Base-by-base conservation (phyloP, 495 filamentous ascomycete species). In the Filosporella fistucella region DNA sequence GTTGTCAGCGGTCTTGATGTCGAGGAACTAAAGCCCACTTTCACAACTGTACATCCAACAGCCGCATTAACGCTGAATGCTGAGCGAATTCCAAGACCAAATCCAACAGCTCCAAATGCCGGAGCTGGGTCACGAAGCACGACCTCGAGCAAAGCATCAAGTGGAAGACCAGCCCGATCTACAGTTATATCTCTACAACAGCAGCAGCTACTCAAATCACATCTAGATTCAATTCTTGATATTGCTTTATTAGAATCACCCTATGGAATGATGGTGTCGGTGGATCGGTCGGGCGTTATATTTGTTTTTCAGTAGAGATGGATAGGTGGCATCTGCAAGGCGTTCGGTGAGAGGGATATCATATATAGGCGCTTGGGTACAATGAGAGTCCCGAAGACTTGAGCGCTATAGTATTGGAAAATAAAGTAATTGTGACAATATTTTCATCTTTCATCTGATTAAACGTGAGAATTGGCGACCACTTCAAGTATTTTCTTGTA, bases 101-200 rank as follows among this genome's bases (percentile, higher is more conserved):
- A 63, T 26, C 57, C 57, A 7, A 59, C 66, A 17, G 58, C 64
- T 5, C 63, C 65, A 4, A 71, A 66, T 25, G 68, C 68, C 29
- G 63, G 58, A 5, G 54, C 67, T 13, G 59, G 64, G 10, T 61
- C 63, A 17, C 55, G 63, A 22, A 63, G 51, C 26, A 61, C 63
- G 50, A 68, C 59, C 30, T 52, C 56, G 39, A 62, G 28, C 41
- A 63, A 47, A 54, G 59, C 47, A 47, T 47, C 50, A 30, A 54
- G 62, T 55, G 62, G 51, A 39, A 63, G 80, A 56, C 77, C 82
- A 18, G 82, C 86, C 0, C 77, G 90, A 49, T 85, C 81, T 41
- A 91, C 88, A n/a, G 82, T 96, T 7, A 94, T 99, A 33, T 86
- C 83, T 49, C 69, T 84, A 51, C 85, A 95, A 65, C 90, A 96